Evolutionary conservation across 441 rosid species (phyloP).

Genomic region (Mallotus japonicus): DNA sequence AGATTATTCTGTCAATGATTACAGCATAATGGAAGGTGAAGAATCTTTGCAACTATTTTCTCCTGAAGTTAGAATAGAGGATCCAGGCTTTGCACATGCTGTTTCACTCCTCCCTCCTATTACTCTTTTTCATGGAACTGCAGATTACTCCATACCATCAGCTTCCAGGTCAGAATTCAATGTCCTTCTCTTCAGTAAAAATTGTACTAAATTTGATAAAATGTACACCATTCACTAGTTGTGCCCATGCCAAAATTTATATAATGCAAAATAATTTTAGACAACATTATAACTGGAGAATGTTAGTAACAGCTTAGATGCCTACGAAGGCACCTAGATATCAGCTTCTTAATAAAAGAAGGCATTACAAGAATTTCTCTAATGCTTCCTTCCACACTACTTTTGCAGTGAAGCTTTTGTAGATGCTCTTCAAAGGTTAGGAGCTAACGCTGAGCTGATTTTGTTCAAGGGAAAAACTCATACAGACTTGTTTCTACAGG

Average conservation of each 20-base stretch:
- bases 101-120: constrained; percentile 72
- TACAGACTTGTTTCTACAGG: constrained; percentile 97
- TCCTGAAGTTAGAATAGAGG: constrained; percentile 71
- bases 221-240: not conserved
- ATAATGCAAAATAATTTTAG: not conserved
- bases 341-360: not conserved
- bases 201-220: not conserved
- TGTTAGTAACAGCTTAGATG: not conserved
- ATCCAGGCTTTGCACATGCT: constrained; percentile 47
- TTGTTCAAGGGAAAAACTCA: constrained; percentile 84
- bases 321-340: not conserved
- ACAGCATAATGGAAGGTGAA: constrained; percentile 97
- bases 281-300: not conserved
- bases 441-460: constrained; percentile 63
- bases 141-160: constrained; percentile 87
- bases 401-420: constrained; percentile 64
- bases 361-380: not conserved
- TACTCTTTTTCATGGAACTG: constrained; percentile 84
- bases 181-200: not conserved
- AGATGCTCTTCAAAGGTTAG: constrained; percentile 59
- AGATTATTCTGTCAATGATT: constrained; percentile 2
- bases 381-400: not conserved
- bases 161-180: constrained; percentile 63
- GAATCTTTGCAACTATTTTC: constrained; percentile 67
- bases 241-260: not conserved